Base-by-base conservation (phyloP, 1,139 yeast species). In the Suhomyces choctaworum region DNA sequence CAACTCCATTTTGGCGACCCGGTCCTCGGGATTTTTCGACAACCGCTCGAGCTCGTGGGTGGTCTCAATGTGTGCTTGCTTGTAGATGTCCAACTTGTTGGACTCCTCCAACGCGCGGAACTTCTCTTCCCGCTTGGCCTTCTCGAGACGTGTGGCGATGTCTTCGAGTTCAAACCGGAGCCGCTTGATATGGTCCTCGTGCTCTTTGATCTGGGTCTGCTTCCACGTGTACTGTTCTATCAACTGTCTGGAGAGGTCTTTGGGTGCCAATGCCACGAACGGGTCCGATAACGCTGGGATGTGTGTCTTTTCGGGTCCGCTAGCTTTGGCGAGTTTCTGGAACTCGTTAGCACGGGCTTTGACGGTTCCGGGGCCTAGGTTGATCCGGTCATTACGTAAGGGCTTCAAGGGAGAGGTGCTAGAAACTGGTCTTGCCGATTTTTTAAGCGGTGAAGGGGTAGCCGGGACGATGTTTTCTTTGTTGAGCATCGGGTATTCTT, bases 131-230 rank as follows among this genome's bases (percentile, higher is more conserved):
- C 51, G 32, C 25, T 46, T 43, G 22, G 37, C 27, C n/a, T 32
- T 45, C 44, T 59, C 46, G 44, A 50, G 25, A 27, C 51, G 46
- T 6, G 50, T 36, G 15, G 61, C 50, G 14, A 64, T 39, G 39
- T 62, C 67, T 23, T 58, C 37, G 38, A 66, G 44, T 47, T 62
- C 66, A 26, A 53, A 51, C 41, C 57, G 55, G 25, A 55, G 47
- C 4, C 45, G 29, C 20, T 55, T 56, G 13, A 52, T 50, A 16
- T 52, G 45, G 24, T 45, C 48, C 40, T 64, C 60, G 35, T 56
- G 50, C 11, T 53, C 53, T 9, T 47, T 40, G 22, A 64, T 45
- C 35, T 55, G 51, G 15, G 48, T 49, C 36, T 60, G 64, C 36
- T 63, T 63, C 6, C 29, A 31, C n/a, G 55, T 45, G 32, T 49